A percentile compares a stretch with the other conserved stretches of the same genome.
Conservation (phyloP, 106 monocot genomes). For the Dioscorea zingiberensis region DNA sequence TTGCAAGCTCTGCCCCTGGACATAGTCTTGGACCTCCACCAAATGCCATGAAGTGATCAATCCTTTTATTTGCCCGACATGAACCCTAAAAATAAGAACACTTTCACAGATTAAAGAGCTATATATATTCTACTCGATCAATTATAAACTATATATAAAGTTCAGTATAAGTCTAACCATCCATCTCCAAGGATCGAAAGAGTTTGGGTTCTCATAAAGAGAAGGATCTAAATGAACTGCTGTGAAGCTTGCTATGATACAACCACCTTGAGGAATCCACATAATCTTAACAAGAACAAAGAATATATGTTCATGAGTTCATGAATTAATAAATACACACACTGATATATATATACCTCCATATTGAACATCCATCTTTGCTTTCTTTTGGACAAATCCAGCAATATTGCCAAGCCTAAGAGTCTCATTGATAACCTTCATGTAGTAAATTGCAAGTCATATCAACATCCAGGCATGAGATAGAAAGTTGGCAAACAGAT, state of each 20-base stretch:
- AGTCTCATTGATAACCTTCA: conserved; percentile 3
- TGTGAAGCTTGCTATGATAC: not conserved
- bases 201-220: not conserved
- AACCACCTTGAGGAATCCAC: conserved; percentile 1
- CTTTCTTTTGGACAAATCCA: not conserved
- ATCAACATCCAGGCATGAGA: too few species aligned
- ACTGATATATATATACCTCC: conserved; percentile 1
- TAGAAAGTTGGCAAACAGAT: too few species aligned
- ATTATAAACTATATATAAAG: too few species aligned
- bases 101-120: not conserved
- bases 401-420: conserved; percentile 1
- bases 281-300: not conserved
- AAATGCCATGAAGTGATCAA: not conserved
- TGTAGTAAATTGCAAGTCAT: too few species aligned
- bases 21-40: not conserved
- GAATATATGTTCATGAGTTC: too few species aligned
- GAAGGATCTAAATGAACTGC: conserved; percentile 3
- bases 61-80: not conserved
- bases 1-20: not conserved
- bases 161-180: not conserved
- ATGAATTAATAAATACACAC: too few species aligned
- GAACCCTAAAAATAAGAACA: not conserved
- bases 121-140: too few species aligned
- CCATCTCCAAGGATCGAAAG: conserved; percentile 4
- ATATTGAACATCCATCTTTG: not conserved